Conservation (phyloP, 1,139 yeast genomes). For the Blastobotrys persicus region DNA sequence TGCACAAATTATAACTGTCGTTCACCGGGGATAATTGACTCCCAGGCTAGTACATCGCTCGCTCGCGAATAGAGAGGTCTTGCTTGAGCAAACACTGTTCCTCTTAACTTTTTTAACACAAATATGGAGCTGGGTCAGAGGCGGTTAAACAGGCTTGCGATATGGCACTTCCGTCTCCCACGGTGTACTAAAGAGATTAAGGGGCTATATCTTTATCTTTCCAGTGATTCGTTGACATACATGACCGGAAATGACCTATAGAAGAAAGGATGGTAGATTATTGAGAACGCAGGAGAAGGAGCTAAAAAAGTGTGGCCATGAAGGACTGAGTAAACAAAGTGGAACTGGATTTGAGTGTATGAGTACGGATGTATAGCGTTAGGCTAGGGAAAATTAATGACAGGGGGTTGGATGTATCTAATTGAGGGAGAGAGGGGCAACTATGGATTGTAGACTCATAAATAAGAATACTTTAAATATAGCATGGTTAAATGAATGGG, state of each 20-base stretch:
- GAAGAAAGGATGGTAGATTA: too few relatives aligned
- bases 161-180: background rate
- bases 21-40: constrained; percentile 78
- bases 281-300: too few relatives aligned
- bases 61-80: constrained; percentile 85
- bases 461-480: too few relatives aligned
- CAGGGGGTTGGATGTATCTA: too few relatives aligned
- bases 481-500: too few relatives aligned
- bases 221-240: background rate
- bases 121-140: constrained; percentile 38
- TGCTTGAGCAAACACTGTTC: constrained; percentile 70
- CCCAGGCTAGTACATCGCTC: constrained; percentile 67
- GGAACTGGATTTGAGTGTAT: too few relatives aligned
- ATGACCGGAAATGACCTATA: background rate
- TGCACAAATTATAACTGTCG: constrained; percentile 75
- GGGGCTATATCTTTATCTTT: constrained; percentile 2
- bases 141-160: constrained; percentile 7
- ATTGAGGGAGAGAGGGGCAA: too few relatives aligned
- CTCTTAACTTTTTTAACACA: constrained; percentile 77
- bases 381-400: too few relatives aligned
- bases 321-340: too few relatives aligned
- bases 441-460: too few relatives aligned
- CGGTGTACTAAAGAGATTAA: constrained; percentile 1
- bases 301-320: too few relatives aligned
- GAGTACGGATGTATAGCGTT: too few relatives aligned